phyloP scores from a whole-genome alignment of 2,329 filamentous ascomycete species.

The Clathrospora elynae region DNA sequence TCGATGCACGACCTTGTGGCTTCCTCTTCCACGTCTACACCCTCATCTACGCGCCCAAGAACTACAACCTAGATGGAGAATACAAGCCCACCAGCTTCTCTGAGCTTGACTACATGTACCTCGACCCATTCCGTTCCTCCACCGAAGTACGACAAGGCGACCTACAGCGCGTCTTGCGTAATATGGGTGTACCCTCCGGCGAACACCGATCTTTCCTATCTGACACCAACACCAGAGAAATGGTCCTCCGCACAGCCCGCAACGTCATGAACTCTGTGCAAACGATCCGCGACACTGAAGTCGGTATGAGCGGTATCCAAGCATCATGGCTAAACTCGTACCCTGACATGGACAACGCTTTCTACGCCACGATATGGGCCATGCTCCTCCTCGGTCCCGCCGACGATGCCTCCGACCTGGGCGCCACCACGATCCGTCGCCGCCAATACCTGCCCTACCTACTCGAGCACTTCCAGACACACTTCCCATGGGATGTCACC shows the following conservation, averaged over 20 bases:
- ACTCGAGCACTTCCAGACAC: conserved; percentile 65
- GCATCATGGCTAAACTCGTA: conserved; percentile 34
- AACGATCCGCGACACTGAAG: conserved; percentile 48
- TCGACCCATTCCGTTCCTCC: conserved; percentile 78
- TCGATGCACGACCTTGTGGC: conserved; percentile 78
- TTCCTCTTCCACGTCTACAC: conserved; percentile 87
- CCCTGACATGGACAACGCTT: conserved; percentile 62
- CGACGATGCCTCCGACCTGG: conserved; percentile 30
- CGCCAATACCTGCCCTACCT: conserved; percentile 69
- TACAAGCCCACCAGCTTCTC: conserved; percentile 36
- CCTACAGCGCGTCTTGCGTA: conserved; percentile 65
- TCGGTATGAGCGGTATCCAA: conserved; percentile 25
- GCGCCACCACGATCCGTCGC: conserved; percentile 41
- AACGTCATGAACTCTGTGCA: conserved; percentile 80
- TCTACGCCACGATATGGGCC: conserved; percentile 78
- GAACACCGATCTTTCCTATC: conserved; percentile 62
- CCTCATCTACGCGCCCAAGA: conserved; percentile 68
- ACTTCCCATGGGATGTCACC: conserved; percentile 73
- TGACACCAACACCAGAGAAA: conserved; percentile 66
- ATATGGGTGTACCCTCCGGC: conserved; percentile 52
- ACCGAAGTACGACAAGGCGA: conserved; percentile 67
- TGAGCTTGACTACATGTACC: conserved; percentile 66
- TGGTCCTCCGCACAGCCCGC: conserved; percentile 75
- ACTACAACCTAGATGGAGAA: conserved; percentile 58
- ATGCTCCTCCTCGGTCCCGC: conserved; percentile 50